Percentiles rank a stretch among this genome's conserved stretches.
phyloP scores from a whole-genome alignment of 768 basidiomycete genomes.

The Lentinula aciculospora region DNA sequence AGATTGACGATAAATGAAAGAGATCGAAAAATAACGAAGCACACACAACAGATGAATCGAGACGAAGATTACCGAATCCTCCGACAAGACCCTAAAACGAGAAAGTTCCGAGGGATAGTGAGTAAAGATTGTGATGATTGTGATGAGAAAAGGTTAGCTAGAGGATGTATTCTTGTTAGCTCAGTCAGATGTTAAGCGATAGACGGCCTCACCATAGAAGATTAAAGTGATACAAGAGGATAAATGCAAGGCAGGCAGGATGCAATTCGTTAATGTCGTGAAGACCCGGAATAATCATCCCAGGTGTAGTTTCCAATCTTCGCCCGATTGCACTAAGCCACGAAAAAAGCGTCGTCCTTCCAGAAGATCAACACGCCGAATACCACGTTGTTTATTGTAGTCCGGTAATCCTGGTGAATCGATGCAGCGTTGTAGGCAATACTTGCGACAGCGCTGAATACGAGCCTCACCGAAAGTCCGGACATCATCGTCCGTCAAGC shows the following conservation, averaged over 20 bases:
- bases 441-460: constrained; percentile 4
- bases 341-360: not conserved
- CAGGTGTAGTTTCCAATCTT: not conserved
- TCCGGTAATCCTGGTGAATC: constrained; percentile 4
- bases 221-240: constrained; percentile 1
- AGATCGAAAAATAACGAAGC: not conserved
- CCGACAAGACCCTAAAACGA: not conserved
- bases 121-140: not conserved
- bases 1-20: not conserved
- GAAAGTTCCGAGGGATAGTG: not conserved
- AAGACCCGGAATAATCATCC: constrained; percentile 4
- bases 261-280: constrained; percentile 11
- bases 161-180: not conserved
- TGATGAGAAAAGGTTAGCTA: not conserved
- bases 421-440: constrained; percentile 4
- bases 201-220: not conserved
- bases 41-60: not conserved
- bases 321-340: constrained; percentile 1
- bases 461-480: constrained; percentile 7
- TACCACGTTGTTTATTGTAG: not conserved
- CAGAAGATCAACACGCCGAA: not conserved
- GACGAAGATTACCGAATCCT: not conserved
- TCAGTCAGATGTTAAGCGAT: not conserved
- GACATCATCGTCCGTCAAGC: constrained; percentile 2
- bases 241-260: not conserved